Base-by-base conservation (phyloP, 345 rosid genomes). In the Heritiera fomes region DNA sequence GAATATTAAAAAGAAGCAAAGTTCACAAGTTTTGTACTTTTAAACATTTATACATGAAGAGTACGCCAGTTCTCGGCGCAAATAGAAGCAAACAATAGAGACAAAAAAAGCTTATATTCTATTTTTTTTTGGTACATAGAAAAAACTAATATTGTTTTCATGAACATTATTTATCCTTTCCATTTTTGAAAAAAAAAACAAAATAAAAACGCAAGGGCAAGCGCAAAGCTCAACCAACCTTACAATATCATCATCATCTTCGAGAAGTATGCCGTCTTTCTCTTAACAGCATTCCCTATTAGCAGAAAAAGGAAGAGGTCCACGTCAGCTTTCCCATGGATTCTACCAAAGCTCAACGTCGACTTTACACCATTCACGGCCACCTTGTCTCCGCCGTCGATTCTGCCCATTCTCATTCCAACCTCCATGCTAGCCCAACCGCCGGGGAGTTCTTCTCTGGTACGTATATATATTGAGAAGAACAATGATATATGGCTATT, bases 371-470 rank as follows among this genome's bases (percentile, higher is more conserved):
- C 74, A 87, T 96, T 70, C 81, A 86, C 80, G 86, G 83, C 77
- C 99, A 94, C 77, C 91, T 95, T 75, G 34, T 79, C 45, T 40
- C 88, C 80, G 72, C 77, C 46, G 60, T n/a, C 28, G 30, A 81
- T 14, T 77, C 75, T 79, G 85, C 52, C 72, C 80, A 17, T 71
- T 85, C 79, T 80, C 67, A 76, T 32, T 64, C 89, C 76, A 73
- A 80, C 81, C 88, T 95, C 79, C 86, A 72, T 69, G 73, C 79
- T 17, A 88, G 82, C 77, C 90, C 87, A 71, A 89, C 97, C 62
- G 90, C 92, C 55, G 95, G 94, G 79, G 97, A 96, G 88, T 96
- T 89, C 85, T 68, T 81, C 76, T 82, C 76, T 17, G 99, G 99
- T 95, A 82, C 6, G 79, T 80, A 18, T 77, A 15, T 75, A 30